Evolutionary conservation across 805 yeast species (phyloP), one percentile per base, ranked within the genome.

Genomic region (Wickerhamomyces subpelliculosus): DNA sequence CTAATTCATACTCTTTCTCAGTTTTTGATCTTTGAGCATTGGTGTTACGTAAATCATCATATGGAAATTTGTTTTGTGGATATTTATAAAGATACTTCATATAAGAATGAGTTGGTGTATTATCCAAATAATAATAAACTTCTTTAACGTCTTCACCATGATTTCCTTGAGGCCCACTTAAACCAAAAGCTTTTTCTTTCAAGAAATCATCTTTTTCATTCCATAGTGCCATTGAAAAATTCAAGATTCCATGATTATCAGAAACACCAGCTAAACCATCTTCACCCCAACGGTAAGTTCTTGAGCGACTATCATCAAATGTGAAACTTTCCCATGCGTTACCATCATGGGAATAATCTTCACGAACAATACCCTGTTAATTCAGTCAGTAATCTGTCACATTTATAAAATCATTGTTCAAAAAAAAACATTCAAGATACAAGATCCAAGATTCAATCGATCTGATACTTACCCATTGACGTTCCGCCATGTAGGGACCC

Each of bases 121-220:
- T 88, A 63, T 88, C 97, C 43, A 88, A 69, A 54, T 88, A 87
- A 57, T 78, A 88, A 57, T 84, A 84, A 47, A 80, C 60, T 54
- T 84, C 94, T 63, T 88, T 88, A 43, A 86, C 96, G 58, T 88
- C 97, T 57, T 88, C 97, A 39, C 97, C 97, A 59, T 88, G 97
- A 58, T 89, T 89, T 11, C 96, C 97, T 57, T 88, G 89, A 12
- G 85, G 87, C 36, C 94, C 94, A 21, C 96, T 87, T 28, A 87
- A 72, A 2, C 97, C 97, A 59, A 80, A 88, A 44, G 84, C 68
- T 46, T 86, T 80, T 57, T 88, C 97, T 61, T 88, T 88, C 58
- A 88, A 69, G 48, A 86, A 74, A 31, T 75, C 79, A 61, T 88
- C 97, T 48, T 85, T 68, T 47, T 84, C 95, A 64, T 88, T 88